phyloP scores from a whole-genome alignment of 306 rosid species.

The Casuarina equisetifolia region DNA sequence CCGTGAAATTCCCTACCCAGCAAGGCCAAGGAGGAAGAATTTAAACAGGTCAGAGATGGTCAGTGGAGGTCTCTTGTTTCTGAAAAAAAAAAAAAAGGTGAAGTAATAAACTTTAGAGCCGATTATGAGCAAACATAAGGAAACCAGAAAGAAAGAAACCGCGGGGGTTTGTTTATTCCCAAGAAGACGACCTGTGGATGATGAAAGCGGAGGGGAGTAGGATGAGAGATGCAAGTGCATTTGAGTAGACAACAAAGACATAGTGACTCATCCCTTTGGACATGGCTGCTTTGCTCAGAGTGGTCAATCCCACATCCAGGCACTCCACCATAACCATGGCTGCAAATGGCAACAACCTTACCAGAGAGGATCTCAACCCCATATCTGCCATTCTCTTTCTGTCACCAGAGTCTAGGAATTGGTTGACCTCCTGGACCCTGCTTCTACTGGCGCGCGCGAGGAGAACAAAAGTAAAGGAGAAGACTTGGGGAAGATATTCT shows the following conservation, averaged over 20 bases:
- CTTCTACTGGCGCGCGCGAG: too few relatives aligned
- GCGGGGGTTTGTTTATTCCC: not conserved
- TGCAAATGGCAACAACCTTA: constrained; percentile 26
- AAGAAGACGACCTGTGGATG: constrained; percentile 26
- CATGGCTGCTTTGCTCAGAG: constrained; percentile 46
- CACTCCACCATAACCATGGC: constrained; percentile 46
- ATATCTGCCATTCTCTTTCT: constrained; percentile 5
- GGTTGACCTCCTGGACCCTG: not conserved
- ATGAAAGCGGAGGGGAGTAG: constrained; percentile 44
- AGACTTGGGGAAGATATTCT: too few relatives aligned
- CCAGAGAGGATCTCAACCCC: constrained; percentile 14
- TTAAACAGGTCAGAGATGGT: constrained; percentile 38
- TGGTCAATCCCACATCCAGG: constrained; percentile 42
- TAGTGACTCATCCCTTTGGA: constrained; percentile 50
- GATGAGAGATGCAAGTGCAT: constrained; percentile 42
- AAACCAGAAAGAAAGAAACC: not conserved
- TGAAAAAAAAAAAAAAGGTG: constrained; percentile 10
- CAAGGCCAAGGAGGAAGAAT: constrained; percentile 45
- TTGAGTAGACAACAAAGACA: constrained; percentile 49
- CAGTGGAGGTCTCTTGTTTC: constrained; percentile 30
- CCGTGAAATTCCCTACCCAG: constrained; percentile 38
- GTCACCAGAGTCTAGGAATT: not conserved
- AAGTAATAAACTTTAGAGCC: not conserved
- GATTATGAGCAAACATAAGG: not conserved
- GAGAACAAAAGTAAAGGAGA: too few relatives aligned